These are phyloP conservation scores for Patellaria atrata DNA, from an alignment of 495 filamentous ascomycete genomes.

Conservation along the genomic window DNA sequence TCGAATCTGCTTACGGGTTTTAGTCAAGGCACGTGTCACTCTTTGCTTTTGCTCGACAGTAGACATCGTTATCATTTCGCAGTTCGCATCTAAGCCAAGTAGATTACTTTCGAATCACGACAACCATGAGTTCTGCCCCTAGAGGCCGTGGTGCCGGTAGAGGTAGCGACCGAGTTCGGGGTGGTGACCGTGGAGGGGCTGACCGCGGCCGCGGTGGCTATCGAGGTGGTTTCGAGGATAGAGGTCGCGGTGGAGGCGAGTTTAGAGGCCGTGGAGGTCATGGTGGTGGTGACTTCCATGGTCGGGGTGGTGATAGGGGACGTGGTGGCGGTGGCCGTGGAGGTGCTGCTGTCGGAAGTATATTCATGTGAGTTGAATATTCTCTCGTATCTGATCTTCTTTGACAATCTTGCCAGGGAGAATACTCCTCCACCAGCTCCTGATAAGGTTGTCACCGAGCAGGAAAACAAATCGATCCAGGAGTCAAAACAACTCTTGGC, in stretches of 20 bases:
- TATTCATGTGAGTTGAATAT: constrained; percentile 10
- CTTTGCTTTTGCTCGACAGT: too few relatives aligned
- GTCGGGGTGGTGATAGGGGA: constrained; percentile 4
- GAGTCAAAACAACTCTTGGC: constrained; percentile 6
- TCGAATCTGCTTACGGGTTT: too few relatives aligned
- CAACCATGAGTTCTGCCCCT: constrained; percentile 5
- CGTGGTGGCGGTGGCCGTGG: constrained; percentile 7
- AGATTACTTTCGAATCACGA: too few relatives aligned
- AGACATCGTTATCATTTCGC: too few relatives aligned
- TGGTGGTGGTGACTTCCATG: constrained; percentile 5
- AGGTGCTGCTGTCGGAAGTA: not conserved
- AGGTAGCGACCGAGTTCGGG: constrained; percentile 8
- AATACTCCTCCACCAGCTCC: constrained; percentile 11
- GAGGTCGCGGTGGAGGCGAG: constrained; percentile 12
- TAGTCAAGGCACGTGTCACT: too few relatives aligned
- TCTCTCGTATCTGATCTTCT: not conserved
- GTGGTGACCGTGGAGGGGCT: constrained; percentile 5
- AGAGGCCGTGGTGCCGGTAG: constrained; percentile 1
- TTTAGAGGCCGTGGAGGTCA: constrained; percentile 4
- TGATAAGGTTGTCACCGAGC: constrained; percentile 10
- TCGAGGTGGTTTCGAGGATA: constrained; percentile 3
- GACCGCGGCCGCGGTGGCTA: constrained; percentile 4
- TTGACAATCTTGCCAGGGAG: constrained; percentile 6
- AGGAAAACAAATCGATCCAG: constrained; percentile 11
- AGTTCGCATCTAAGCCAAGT: too few relatives aligned